phyloP scores from a whole-genome alignment of 2,329 filamentous ascomycete species.

The Neofusicoccum ribis region DNA sequence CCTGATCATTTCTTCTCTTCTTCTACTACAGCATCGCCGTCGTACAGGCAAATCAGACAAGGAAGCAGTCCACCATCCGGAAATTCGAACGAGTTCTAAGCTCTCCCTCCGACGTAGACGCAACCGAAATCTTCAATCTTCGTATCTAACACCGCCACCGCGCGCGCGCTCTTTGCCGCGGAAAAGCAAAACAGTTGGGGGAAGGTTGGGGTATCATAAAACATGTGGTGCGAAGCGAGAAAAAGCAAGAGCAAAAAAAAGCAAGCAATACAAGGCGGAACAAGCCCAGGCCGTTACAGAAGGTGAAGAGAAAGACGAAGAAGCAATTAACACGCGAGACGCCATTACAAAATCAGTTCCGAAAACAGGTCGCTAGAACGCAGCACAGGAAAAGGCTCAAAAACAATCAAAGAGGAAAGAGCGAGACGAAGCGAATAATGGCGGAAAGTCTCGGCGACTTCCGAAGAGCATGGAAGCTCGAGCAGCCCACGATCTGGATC shows the following conservation, averaged over 20 bases:
- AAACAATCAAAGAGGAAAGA: background rate
- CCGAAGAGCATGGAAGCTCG: background rate
- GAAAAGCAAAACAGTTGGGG: background rate
- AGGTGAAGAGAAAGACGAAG: background rate
- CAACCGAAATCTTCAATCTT: background rate
- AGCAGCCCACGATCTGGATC: background rate
- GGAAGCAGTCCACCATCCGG: background rate
- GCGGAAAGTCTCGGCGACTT: background rate
- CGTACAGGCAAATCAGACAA: background rate
- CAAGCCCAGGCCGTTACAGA: slow-evolving; percentile 3
- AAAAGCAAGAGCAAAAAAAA: background rate
- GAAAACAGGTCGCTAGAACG: slow-evolving; percentile 17
- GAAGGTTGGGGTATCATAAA: slow-evolving; percentile 13
- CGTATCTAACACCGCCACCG: background rate
- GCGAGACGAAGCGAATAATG: background rate
- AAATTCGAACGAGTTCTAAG: background rate
- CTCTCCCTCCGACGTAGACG: background rate
- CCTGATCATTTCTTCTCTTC: background rate
- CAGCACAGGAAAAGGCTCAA: slow-evolving; percentile 10
- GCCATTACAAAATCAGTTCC: slow-evolving; percentile 8
- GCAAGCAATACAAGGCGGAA: background rate
- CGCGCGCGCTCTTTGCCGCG: background rate
- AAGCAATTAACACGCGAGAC: background rate
- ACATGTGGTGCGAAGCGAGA: slow-evolving; percentile 1
- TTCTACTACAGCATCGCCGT: background rate